A percentile compares a stretch with the other conserved stretches of the same genome.
These are phyloP conservation scores for Fusarium chuoi DNA, from an alignment of 2,329 filamentous ascomycete genomes.

Conservation along the genomic window DNA sequence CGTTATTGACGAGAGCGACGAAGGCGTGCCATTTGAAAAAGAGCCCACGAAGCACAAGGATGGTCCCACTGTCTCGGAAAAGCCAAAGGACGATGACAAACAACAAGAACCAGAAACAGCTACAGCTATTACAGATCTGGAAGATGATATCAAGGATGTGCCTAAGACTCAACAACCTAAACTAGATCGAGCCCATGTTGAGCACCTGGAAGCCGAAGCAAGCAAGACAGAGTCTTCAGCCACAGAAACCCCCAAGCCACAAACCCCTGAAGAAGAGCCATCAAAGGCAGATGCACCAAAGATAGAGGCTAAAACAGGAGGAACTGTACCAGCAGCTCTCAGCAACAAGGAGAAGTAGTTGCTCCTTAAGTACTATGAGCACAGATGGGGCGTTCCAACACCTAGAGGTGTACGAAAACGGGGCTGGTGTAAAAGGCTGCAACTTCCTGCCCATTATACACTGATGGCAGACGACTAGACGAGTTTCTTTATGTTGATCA, in stretches of 20 bases:
- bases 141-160: background rate
- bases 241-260: background rate
- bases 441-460: slow-evolving; percentile 4
- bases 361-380: background rate
- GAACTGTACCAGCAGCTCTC: background rate
- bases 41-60: background rate
- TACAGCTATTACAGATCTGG: background rate
- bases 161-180: slow-evolving; percentile 5
- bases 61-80: background rate
- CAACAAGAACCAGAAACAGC: background rate
- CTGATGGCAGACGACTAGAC: slow-evolving; percentile 27
- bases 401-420: background rate
- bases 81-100: background rate
- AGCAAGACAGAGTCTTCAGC: background rate
- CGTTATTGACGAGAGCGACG: slow-evolving; percentile 46
- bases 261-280: background rate
- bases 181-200: background rate
- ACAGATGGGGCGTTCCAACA: background rate
- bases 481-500: slow-evolving; percentile 33
- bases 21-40: background rate
- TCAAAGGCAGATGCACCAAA: background rate
- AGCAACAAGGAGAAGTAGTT: slow-evolving; percentile 10
- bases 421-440: background rate
- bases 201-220: background rate
- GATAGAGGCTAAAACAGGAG: background rate